phyloP scores from a whole-genome alignment of 2,329 filamentous ascomycete genomes.

The Xylariaceae sp. region DNA sequence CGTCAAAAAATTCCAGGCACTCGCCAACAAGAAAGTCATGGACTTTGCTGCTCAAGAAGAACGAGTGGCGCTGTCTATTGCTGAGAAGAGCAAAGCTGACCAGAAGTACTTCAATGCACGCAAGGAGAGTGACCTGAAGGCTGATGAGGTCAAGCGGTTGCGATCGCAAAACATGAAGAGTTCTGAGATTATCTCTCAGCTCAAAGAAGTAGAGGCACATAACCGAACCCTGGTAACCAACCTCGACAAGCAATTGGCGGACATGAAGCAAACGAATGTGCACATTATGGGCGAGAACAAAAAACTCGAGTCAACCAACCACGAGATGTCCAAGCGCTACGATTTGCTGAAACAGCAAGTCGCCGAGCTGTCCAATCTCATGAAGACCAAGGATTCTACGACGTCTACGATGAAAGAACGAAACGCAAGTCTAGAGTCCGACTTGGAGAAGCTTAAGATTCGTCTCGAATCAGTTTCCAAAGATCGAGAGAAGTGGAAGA shows the following conservation, averaged over 20 bases:
- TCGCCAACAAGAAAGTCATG: slow-evolving; percentile 81
- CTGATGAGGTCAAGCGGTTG: slow-evolving; percentile 72
- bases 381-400: slow-evolving; percentile 68
- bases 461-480: slow-evolving; percentile 74
- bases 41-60: slow-evolving; percentile 75
- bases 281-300: slow-evolving; percentile 67
- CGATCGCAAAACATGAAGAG: slow-evolving; percentile 82
- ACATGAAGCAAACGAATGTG: slow-evolving; percentile 74
- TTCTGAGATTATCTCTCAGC: slow-evolving; percentile 84
- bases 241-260: slow-evolving; percentile 83
- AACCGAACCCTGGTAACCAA: slow-evolving; percentile 72
- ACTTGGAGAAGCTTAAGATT: slow-evolving; percentile 73
- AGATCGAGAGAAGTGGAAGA: slow-evolving; percentile 80
- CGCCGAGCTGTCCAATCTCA: slow-evolving; percentile 65
- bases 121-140: slow-evolving; percentile 84
- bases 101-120: slow-evolving; percentile 97
- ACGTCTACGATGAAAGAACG: slow-evolving; percentile 49
- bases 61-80: slow-evolving; percentile 64
- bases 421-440: slow-evolving; percentile 60
- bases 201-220: slow-evolving; percentile 83
- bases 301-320: slow-evolving; percentile 64
- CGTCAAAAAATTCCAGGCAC: slow-evolving; percentile 79
- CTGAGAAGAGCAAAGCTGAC: slow-evolving; percentile 93
- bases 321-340: slow-evolving; percentile 62
- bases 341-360: slow-evolving; percentile 74